Conservation (phyloP, 1,139 yeast species). For the Scheffersomyces illinoinensis region DNA sequence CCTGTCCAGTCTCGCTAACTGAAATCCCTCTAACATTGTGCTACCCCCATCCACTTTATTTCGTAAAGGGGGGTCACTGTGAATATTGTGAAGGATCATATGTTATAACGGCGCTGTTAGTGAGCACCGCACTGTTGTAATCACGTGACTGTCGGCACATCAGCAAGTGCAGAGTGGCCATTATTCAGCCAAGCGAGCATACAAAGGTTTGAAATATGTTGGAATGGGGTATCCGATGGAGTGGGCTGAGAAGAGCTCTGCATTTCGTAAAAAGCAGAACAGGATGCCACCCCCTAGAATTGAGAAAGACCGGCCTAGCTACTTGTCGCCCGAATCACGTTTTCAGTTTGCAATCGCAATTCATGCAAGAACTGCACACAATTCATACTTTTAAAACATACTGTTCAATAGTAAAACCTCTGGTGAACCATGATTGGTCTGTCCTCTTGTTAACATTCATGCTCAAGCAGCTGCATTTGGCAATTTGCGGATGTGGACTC, state of each 20-base stretch:
- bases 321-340: background rate
- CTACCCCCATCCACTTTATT: background rate
- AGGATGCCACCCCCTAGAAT: background rate
- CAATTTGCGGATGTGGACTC: background rate
- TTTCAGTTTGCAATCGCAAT: background rate
- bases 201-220: too few species aligned
- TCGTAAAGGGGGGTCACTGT: background rate
- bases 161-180: background rate
- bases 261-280: background rate
- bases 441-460: background rate
- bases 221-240: background rate
- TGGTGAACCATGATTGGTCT: background rate
- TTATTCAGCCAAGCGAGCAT: background rate
- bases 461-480: background rate
- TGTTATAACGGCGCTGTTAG: background rate
- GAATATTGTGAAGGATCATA: background rate
- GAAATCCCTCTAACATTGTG: background rate
- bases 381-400: too few species aligned
- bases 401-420: background rate
- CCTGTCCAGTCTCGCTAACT: background rate
- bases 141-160: background rate
- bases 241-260: background rate
- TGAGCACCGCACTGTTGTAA: background rate
- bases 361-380: background rate
- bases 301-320: background rate